Base-by-base conservation (phyloP, 1,284 basidiomycete species). In the Schizophyllum commune region DNA sequence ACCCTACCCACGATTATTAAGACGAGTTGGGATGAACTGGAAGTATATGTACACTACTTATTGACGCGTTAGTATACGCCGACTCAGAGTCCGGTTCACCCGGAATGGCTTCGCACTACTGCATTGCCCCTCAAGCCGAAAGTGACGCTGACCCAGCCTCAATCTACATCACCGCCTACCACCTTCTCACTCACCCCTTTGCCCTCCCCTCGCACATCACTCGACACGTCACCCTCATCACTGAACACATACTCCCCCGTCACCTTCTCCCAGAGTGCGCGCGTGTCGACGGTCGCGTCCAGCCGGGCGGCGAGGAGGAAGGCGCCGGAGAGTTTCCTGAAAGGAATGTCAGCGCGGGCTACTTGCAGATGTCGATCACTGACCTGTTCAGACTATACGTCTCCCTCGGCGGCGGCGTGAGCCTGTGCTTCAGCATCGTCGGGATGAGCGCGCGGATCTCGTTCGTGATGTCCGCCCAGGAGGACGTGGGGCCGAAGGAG, bases 401-500 rank as follows among this genome's bases (percentile, higher is more conserved):
- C 76, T 98, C 95, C 62, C 84, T 78, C 0, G 96, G 96, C 1
- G 96, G 96, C 0, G 96, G 96, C 1, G 93, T 96, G 27, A 96
- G 80, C 56, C 96, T 82, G 69, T 98, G 83, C 66, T 85, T 78
- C 60, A 99, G 81, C 94, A 99, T 98, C 60, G 92, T 78, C 2
- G 96, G 96, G 62, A 99, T 98, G 58, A 88, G 83, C 1, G 79
- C 83, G 27, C 92, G 81, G 61, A 96, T 94, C 63, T 85, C 77
- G 11, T 80, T 77, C 0, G 93, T 94, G 66, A 92, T 88, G 8
- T 81, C 76, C 51, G 82, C 74, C 88, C 88, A 91, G n/a, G 63
- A 66, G 6, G 84, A 79, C 7, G 79, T 84, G 27, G 83, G 77
- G 0, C 86, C 88, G 69, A 95, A 95, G 3, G 80, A 75, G 71